Conservation (phyloP, 257 asterid species). For the Oldenlandia corymbosa region DNA sequence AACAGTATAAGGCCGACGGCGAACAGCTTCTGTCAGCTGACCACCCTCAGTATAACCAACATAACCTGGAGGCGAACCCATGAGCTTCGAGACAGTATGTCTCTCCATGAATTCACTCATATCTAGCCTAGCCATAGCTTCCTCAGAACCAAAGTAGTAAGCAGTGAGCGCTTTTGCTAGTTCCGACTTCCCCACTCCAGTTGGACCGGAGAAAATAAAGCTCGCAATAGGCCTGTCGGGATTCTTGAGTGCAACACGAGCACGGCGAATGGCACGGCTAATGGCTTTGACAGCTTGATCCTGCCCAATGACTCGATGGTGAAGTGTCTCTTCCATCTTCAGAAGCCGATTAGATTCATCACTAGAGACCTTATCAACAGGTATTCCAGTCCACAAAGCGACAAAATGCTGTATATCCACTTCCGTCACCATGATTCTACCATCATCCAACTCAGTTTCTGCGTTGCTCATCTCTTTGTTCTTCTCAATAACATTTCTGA, state of each 20-base stretch:
- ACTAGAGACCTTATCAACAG: conserved; percentile 85
- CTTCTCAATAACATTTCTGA: conserved; percentile 70
- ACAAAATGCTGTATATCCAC: conserved; percentile 92
- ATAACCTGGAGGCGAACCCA: conserved; percentile 69
- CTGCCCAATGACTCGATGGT: conserved; percentile 45
- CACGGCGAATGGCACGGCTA: conserved; percentile 59
- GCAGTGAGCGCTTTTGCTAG: conserved; percentile 47
- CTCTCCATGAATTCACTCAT: conserved; percentile 64
- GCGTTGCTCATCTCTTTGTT: conserved; percentile 95
- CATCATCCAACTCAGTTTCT: conserved; percentile 77
- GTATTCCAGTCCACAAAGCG: conserved; percentile 95
- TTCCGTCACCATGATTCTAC: conserved; percentile 81
- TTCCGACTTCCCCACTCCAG: conserved; percentile 65
- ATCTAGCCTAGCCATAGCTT: conserved; percentile 59
- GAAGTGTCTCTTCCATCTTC: conserved; percentile 95
- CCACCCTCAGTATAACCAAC: conserved; percentile 60
- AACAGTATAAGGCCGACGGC: conserved; percentile 60
- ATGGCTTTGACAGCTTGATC: conserved; percentile 61
- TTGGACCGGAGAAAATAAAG: no score
- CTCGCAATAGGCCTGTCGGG: conserved; percentile 56
- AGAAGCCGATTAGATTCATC: conserved; percentile 94
- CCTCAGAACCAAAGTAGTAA: conserved; percentile 57
- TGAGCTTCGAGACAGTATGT: conserved; percentile 43
- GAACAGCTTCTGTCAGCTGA: conserved; percentile 52
- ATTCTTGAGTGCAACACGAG: conserved; percentile 58